Conservation (phyloP, 2,329 filamentous ascomycete species). For the Falciphora oryzae region DNA sequence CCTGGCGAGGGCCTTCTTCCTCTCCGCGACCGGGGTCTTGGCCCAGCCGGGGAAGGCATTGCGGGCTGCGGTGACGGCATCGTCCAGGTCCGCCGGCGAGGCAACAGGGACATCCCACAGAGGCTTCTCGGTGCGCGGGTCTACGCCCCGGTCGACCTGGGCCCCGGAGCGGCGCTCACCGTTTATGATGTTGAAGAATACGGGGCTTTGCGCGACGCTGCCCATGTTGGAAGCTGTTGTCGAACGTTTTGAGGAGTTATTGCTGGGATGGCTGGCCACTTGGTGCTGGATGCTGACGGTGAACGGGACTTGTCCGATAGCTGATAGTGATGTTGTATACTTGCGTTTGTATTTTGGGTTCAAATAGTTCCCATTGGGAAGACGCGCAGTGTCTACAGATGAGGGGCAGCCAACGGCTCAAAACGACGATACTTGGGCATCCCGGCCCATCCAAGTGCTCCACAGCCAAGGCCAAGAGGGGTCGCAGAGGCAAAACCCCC, state of each 20-base stretch:
- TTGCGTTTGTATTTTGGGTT: not conserved
- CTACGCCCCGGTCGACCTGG: slow-evolving; percentile 29
- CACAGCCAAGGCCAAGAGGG: not conserved
- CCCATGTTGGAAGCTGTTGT: not conserved
- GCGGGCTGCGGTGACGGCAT: slow-evolving; percentile 38
- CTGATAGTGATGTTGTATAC: too few species aligned
- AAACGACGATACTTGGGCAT: too few species aligned
- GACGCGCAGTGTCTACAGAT: too few species aligned
- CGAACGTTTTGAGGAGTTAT: not conserved
- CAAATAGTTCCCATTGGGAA: not conserved
- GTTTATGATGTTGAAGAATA: slow-evolving; percentile 40
- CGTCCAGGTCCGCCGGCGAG: slow-evolving; percentile 34
- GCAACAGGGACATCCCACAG: slow-evolving; percentile 41
- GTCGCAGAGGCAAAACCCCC: not conserved
- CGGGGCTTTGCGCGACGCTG: not conserved
- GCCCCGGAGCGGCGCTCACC: slow-evolving; percentile 31
- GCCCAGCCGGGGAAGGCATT: slow-evolving; percentile 42
- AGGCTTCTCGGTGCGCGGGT: slow-evolving; percentile 38
- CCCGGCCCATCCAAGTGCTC: not conserved
- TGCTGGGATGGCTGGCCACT: too few species aligned
- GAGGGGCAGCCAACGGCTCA: too few species aligned
- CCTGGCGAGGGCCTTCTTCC: slow-evolving; percentile 32
- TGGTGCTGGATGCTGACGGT: too few species aligned
- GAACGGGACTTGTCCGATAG: not conserved
- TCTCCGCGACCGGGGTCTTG: slow-evolving; percentile 35